Evolutionary conservation across 495 filamentous ascomycete species (phyloP).

Genomic region (Trichoderma gamsii): DNA sequence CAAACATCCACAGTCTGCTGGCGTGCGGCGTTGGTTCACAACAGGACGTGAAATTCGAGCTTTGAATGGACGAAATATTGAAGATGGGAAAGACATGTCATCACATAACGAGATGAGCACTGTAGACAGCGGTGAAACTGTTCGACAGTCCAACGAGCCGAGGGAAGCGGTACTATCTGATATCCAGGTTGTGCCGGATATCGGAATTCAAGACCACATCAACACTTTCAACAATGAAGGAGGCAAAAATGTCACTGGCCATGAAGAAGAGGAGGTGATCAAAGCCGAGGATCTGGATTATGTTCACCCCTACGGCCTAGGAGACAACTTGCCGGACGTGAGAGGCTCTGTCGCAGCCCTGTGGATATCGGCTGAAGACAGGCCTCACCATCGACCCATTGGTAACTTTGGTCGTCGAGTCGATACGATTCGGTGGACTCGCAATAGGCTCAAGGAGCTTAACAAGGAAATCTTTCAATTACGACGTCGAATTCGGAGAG

Average conservation of each 20-base stretch:
- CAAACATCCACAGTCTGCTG: constrained; percentile 35
- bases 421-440: constrained; percentile 81
- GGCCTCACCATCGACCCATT: constrained; percentile 41
- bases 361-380: constrained; percentile 64
- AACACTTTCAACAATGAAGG: neutral
- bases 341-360: constrained; percentile 68
- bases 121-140: neutral
- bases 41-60: too few species aligned
- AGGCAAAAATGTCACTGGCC: neutral
- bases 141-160: neutral
- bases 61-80: too few species aligned
- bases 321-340: constrained; percentile 34
- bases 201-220: neutral
- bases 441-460: constrained; percentile 66
- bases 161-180: neutral
- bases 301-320: constrained; percentile 35
- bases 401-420: constrained; percentile 53
- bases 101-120: neutral
- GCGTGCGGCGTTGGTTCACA: constrained; percentile 17
- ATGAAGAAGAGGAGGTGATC: neutral
- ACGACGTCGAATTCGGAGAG: constrained; percentile 40
- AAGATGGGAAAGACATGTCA: constrained; percentile 29
- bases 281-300: constrained; percentile 24
- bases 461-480: constrained; percentile 65
- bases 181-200: neutral